A percentile compares a stretch with the other conserved stretches of the same genome.
phyloP scores from a whole-genome alignment of 148 eudicot species.

The Selenicereus undatus region DNA sequence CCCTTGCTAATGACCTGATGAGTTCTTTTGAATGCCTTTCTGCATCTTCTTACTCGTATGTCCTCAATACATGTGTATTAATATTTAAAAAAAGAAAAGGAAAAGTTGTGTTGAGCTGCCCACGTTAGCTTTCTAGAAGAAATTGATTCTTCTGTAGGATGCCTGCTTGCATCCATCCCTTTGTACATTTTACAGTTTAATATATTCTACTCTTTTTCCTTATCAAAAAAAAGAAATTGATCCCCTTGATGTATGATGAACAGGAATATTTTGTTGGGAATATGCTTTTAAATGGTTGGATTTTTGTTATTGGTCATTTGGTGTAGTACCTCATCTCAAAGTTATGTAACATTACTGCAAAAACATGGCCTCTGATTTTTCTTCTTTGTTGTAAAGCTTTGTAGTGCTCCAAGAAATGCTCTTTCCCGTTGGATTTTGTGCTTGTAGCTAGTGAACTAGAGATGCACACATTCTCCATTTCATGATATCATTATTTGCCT shows the following conservation, averaged over 20 bases:
- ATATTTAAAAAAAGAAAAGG: too few species aligned
- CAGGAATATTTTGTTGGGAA: not conserved
- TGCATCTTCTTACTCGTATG: not conserved
- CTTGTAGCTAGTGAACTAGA: not conserved
- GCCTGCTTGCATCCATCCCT: too few species aligned
- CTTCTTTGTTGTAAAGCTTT: not conserved
- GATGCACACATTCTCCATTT: not conserved
- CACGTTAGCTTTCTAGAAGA: not conserved
- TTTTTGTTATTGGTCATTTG: not conserved
- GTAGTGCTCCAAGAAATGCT: not conserved
- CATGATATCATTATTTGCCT: not conserved
- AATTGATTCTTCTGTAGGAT: too few species aligned
- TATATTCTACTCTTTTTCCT: too few species aligned
- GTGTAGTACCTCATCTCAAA: not conserved
- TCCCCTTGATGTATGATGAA: not conserved
- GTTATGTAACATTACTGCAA: not conserved
- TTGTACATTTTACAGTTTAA: too few species aligned
- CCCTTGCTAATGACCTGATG: not conserved
- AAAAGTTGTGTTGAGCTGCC: not conserved
- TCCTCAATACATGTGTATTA: not conserved
- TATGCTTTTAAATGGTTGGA: not conserved
- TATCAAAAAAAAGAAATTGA: not conserved
- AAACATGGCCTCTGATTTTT: not conserved
- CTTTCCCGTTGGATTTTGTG: not conserved
- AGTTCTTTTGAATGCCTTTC: not conserved